Evolutionary conservation across 2,329 filamentous ascomycete species (phyloP), one percentile per base, ranked within the genome.

Genomic region (Exophiala phaeomuriformis): DNA sequence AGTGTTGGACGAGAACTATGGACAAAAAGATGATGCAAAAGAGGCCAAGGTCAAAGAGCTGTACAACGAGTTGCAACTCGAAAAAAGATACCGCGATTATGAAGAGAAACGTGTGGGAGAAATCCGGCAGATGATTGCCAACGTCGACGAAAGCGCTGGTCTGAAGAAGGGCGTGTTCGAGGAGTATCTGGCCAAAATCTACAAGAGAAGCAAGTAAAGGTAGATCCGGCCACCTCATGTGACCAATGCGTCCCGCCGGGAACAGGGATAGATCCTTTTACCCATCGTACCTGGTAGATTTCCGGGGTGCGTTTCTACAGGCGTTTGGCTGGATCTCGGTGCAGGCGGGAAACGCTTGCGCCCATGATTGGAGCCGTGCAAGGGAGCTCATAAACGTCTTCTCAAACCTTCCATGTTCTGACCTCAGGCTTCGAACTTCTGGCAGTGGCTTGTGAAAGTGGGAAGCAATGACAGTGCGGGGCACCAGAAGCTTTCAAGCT

Each of bases 151-250:
- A 79, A 84, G 79, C 58, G 81, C 86, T 61, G 93, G 93, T 10
- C 74, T 98, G 66, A 96, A 94, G 80, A 93, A 88, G 80, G 80
- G 78, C 55, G 81, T 97, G 39, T 95, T 97, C 63, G 86, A 95
- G 65, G 80, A 81, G 42, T 98, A 97, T 79, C 77, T 98, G 61
- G 77, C 78, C 71, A 98, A 98, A 81, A 97, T 98, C 68, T 97
- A 97, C 81, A 95, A 95, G 83, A 81, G 93, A 68, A 93, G 82
- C 80, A 97, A 95, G 75, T 97, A 87, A 49, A 43, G 30, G 4
- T 39, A 10, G 19, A 48, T 35, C 10, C 7, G 33, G 7, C 33
- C 7, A 36, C 10, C 7, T 45, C 42, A 32, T 31, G 6, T 19
- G 12, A 29, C 42, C 4, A 31, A n/a, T 33, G 42, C 42, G 42